Evolutionary conservation across 139 green algal species (phyloP).

Genomic region (Nannochloris sp.): DNA sequence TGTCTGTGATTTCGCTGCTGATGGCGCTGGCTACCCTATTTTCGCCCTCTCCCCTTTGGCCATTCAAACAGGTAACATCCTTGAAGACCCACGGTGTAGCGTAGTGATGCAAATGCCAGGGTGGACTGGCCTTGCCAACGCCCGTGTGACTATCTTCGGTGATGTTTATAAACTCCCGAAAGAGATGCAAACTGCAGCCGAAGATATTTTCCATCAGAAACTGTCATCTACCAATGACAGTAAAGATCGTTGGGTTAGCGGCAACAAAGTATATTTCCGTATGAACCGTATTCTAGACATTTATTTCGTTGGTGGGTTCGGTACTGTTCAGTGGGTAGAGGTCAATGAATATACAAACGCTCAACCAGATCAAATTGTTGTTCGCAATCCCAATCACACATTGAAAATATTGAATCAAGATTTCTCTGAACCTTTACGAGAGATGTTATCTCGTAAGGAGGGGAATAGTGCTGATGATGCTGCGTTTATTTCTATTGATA

Average conservation of each 20-base stretch:
- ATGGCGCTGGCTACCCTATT: conserved; percentile 84
- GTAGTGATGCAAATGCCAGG: conserved; percentile 89
- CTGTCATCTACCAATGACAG: conserved; percentile 21
- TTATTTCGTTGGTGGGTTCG: conserved; percentile 97
- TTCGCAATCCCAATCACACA: conserved; percentile 40
- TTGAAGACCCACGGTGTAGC: conserved; percentile 57
- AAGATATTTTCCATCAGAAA: conserved; percentile 76
- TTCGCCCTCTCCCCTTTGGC: conserved; percentile 68
- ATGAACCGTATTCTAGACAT: conserved; percentile 96
- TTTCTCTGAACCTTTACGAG: conserved; percentile 45
- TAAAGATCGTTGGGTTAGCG: conserved; percentile 56
- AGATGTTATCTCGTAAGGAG: conserved; percentile 27
- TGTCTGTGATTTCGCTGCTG: conserved; percentile 92
- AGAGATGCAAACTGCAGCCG: conserved; percentile 64
- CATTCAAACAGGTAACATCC: conserved; percentile 82
- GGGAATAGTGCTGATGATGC: conserved; percentile 48
- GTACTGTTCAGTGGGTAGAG: conserved; percentile 90
- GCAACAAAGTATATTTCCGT: conserved; percentile 79
- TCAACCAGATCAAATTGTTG: conserved; percentile 74
- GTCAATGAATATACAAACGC: conserved; percentile 70
- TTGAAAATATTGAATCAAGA: conserved; percentile 66
- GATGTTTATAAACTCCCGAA: conserved; percentile 86
- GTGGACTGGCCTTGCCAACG: conserved; percentile 95
- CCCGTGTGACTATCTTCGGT: conserved; percentile 96
- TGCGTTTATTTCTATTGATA: conserved; percentile 89